phyloP scores from a whole-genome alignment of 2,329 filamentous ascomycete genomes.

The Teratosphaeria destructans region DNA sequence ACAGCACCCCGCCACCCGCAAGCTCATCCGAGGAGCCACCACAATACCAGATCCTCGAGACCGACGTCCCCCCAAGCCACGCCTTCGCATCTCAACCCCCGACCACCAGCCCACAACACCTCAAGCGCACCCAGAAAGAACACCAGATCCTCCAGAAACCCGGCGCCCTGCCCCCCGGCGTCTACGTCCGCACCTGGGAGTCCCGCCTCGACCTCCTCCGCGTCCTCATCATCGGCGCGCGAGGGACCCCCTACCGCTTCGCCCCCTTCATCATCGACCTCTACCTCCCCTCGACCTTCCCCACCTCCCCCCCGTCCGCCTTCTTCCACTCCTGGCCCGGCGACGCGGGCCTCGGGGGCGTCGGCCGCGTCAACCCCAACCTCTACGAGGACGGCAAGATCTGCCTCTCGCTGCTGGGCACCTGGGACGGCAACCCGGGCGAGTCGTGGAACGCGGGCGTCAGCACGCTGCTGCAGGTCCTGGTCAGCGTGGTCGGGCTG shows the following conservation, averaged over 20 bases:
- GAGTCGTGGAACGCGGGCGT: conserved; percentile 44
- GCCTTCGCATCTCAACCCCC: conserved; percentile 25
- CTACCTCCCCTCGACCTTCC: conserved; percentile 40
- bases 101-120: conserved; percentile 21
- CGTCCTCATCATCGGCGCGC: conserved; percentile 48
- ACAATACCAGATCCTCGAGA: conserved; percentile 30
- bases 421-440: conserved; percentile 45
- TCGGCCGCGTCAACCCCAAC: conserved; percentile 45
- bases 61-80: conserved; percentile 33
- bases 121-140: conserved; percentile 47
- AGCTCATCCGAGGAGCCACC: conserved; percentile 4
- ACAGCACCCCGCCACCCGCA: background rate
- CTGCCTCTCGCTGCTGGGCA: conserved; percentile 48
- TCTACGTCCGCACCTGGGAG: conserved; percentile 51
- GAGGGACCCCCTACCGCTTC: conserved; percentile 50
- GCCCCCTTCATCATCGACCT: conserved; percentile 54
- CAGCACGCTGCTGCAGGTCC: conserved; percentile 45
- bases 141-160: conserved; percentile 44
- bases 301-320: conserved; percentile 41
- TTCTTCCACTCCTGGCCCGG: conserved; percentile 49
- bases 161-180: conserved; percentile 42
- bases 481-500: conserved; percentile 19
- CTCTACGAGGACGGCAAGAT: conserved; percentile 54
- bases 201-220: conserved; percentile 48
- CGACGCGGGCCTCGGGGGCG: conserved; percentile 18